These are phyloP conservation scores for Teratosphaeria destructans DNA, from an alignment of 2,329 filamentous ascomycete genomes.

Conservation along the genomic window DNA sequence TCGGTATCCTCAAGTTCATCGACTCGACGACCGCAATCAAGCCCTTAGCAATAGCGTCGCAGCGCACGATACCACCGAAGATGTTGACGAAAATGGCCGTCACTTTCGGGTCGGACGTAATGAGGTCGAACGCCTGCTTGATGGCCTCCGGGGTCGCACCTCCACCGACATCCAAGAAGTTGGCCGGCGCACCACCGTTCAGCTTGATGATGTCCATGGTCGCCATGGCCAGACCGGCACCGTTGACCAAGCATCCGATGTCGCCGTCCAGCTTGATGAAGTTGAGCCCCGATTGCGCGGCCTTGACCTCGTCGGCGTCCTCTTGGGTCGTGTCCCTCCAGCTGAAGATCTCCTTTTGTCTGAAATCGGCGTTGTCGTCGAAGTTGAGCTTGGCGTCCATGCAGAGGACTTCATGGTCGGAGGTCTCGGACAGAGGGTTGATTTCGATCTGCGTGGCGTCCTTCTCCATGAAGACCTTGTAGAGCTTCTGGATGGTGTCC, in stretches of 20 bases:
- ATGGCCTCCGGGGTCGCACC: constrained; percentile 95
- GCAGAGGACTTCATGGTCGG: constrained; percentile 93
- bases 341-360: constrained; percentile 89
- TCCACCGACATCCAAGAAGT: constrained; percentile 98
- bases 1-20: constrained; percentile 92
- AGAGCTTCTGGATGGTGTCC: constrained; percentile 95
- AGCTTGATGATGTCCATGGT: constrained; percentile 99
- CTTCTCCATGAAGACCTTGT: constrained; percentile 97
- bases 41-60: constrained; percentile 92
- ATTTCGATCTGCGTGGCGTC: constrained; percentile 99
- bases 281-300: constrained; percentile 86
- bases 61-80: constrained; percentile 96
- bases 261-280: constrained; percentile 99
- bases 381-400: constrained; percentile 99
- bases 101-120: constrained; percentile 96
- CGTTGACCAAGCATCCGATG: constrained; percentile 98
- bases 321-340: constrained; percentile 94
- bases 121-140: constrained; percentile 94
- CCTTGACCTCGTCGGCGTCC: constrained; percentile 94
- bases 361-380: constrained; percentile 97
- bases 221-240: constrained; percentile 97
- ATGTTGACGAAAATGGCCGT: constrained; percentile 99
- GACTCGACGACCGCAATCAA: constrained; percentile 89
- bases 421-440: constrained; percentile 96
- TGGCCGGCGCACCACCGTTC: constrained; percentile 88